A percentile compares a stretch with the other conserved stretches of the same genome.
These are phyloP conservation scores for Rhizopus stolonifer DNA, from an alignment of 371 early-diverging fungal genomes.

Conservation along the genomic window DNA sequence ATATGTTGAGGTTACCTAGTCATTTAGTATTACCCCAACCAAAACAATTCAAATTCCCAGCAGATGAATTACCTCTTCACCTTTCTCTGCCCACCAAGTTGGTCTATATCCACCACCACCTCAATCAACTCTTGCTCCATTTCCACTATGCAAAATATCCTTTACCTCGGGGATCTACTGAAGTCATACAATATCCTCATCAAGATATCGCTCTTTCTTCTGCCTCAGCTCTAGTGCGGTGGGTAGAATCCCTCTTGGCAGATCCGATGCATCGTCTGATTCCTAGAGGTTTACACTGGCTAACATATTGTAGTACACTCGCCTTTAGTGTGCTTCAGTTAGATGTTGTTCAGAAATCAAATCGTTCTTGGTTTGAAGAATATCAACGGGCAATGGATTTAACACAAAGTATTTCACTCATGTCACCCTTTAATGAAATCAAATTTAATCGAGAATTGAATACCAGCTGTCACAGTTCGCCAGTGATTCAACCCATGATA, in stretches of 20 bases:
- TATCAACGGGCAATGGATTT: constrained; percentile 26
- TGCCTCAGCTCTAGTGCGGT: constrained; percentile 40
- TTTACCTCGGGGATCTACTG: constrained; percentile 20
- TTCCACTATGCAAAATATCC: constrained; percentile 68
- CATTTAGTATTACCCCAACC: constrained; percentile 25
- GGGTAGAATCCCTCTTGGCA: constrained; percentile 30
- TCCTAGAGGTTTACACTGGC: constrained; percentile 36
- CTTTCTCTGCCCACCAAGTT: constrained; percentile 28
- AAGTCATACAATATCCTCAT: constrained; percentile 28
- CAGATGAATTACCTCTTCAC: constrained; percentile 7
- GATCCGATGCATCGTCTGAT: constrained; percentile 19
- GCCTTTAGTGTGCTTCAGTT: constrained; percentile 35
- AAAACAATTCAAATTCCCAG: constrained; percentile 16
- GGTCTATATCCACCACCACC: constrained; percentile 83
- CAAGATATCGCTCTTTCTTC: constrained; percentile 31
- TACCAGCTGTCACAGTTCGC: constrained; percentile 7
- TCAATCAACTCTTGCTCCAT: constrained; percentile 76
- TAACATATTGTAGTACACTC: constrained; percentile 36
- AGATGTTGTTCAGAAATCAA: background rate
- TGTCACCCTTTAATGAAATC: constrained; percentile 41
- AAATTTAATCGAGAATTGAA: constrained; percentile 27
- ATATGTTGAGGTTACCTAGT: constrained; percentile 39
- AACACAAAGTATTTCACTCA: constrained; percentile 23
- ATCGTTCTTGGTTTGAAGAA: constrained; percentile 20
- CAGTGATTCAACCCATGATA: background rate